These are phyloP conservation scores for Planoprotostelium fungivorum DNA, from an alignment of 78 protist species.

Conservation along the genomic window DNA sequence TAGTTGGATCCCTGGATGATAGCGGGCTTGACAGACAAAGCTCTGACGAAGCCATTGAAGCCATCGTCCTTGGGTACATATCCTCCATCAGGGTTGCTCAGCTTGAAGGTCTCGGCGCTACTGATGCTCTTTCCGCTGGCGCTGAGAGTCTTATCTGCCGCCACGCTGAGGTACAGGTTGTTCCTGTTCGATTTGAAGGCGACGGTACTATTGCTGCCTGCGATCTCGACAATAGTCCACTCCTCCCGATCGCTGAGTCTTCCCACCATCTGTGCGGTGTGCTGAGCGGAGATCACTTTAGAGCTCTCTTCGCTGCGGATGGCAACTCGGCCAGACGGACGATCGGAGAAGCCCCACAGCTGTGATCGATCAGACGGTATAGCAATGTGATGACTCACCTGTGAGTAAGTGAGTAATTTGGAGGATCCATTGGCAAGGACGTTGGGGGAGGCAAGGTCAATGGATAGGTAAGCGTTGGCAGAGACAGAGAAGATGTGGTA, in stretches of 20 bases:
- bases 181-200: not conserved
- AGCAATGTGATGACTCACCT: not conserved
- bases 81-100: not conserved
- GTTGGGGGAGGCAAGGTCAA: not conserved
- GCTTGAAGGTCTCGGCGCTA: not conserved
- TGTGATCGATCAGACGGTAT: not conserved
- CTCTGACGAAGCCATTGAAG: no score
- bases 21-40: no score
- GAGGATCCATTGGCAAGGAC: not conserved
- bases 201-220: not conserved
- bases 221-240: not conserved
- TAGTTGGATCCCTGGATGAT: no score
- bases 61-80: not conserved
- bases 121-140: not conserved
- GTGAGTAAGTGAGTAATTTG: not conserved
- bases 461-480: not conserved
- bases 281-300: not conserved
- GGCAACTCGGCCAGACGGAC: not conserved
- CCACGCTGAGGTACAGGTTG: not conserved
- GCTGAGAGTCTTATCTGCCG: not conserved
- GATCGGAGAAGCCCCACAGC: not conserved
- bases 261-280: not conserved
- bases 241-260: not conserved
- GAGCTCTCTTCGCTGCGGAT: not conserved
- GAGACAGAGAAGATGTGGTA: not conserved